These are phyloP conservation scores for Botrytis tulipae DNA, from an alignment of 2,329 filamentous ascomycete genomes.

Conservation along the genomic window DNA sequence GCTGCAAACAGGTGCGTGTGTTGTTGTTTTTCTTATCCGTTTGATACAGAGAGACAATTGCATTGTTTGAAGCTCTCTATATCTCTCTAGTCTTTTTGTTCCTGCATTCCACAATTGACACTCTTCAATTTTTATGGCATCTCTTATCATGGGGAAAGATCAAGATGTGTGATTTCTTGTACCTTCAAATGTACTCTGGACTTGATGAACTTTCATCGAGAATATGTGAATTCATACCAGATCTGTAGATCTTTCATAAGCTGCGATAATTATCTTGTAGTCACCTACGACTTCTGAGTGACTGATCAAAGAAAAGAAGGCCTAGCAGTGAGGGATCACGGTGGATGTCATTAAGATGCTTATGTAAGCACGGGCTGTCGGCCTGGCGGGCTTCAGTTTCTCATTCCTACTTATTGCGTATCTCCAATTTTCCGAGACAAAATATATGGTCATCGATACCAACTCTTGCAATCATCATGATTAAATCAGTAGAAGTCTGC, in stretches of 20 bases:
- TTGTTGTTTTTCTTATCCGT: not conserved
- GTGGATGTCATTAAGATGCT: not conserved
- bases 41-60: not conserved
- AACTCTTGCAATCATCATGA: not conserved
- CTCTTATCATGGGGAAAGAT: not conserved
- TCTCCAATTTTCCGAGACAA: not conserved
- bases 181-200: not conserved
- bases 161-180: not conserved
- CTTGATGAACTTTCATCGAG: not conserved
- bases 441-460: not conserved
- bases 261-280: not conserved
- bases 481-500: not conserved
- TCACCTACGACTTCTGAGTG: not conserved
- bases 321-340: not conserved
- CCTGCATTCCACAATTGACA: not conserved
- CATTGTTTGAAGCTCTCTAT: not conserved
- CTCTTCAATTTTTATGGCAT: not conserved
- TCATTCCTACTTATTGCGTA: no score
- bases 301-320: not conserved
- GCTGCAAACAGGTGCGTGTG: not conserved
- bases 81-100: not conserved
- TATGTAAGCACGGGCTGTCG: not conserved
- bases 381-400: no score
- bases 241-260: not conserved
- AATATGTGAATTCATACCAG: not conserved